These are phyloP conservation scores for Cordyceps fumosorosea DNA, from an alignment of 2,329 filamentous ascomycete species.

Conservation along the genomic window DNA sequence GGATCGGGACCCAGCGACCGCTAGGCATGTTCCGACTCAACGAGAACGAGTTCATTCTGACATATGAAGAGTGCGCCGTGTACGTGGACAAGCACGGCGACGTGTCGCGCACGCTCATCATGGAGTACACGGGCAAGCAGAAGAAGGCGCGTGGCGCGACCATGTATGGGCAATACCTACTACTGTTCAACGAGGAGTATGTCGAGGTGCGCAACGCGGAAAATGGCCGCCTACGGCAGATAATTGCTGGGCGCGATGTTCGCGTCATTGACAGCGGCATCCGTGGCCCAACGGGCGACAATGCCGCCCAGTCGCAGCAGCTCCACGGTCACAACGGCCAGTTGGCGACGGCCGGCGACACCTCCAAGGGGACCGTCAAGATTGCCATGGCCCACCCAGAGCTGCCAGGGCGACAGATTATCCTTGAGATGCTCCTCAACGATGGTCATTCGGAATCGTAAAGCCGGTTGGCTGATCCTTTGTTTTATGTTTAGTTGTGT, in stretches of 20 bases:
- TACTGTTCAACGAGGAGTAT: conserved; percentile 93
- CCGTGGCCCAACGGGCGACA: conserved; percentile 50
- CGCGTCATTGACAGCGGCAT: conserved; percentile 83
- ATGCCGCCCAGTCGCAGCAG: conserved; percentile 29
- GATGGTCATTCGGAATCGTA: conserved; percentile 62
- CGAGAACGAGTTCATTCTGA: conserved; percentile 85
- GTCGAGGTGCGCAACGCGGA: conserved; percentile 96
- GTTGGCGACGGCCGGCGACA: conserved; percentile 32
- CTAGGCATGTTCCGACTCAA: conserved; percentile 95
- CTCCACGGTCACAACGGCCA: conserved; percentile 29
- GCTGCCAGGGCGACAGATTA: conserved; percentile 73
- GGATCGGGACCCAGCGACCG: conserved; percentile 76
- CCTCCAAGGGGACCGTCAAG: conserved; percentile 74
- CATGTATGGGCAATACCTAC: conserved; percentile 83
- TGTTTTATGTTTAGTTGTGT: not conserved
- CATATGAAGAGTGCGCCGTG: conserved; percentile 92
- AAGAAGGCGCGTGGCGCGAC: conserved; percentile 74
- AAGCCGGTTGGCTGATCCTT: not conserved
- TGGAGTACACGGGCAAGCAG: conserved; percentile 94
- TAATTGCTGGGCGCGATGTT: conserved; percentile 87
- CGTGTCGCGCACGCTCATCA: conserved; percentile 85
- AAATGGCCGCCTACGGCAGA: conserved; percentile 87
- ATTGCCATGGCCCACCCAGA: conserved; percentile 93
- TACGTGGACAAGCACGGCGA: conserved; percentile 99
- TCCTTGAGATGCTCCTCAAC: conserved; percentile 88